A percentile compares a stretch with the other conserved stretches of the same genome.
These are phyloP conservation scores for Claviceps cyperi DNA, from an alignment of 2,329 filamentous ascomycete species.

Conservation along the genomic window DNA sequence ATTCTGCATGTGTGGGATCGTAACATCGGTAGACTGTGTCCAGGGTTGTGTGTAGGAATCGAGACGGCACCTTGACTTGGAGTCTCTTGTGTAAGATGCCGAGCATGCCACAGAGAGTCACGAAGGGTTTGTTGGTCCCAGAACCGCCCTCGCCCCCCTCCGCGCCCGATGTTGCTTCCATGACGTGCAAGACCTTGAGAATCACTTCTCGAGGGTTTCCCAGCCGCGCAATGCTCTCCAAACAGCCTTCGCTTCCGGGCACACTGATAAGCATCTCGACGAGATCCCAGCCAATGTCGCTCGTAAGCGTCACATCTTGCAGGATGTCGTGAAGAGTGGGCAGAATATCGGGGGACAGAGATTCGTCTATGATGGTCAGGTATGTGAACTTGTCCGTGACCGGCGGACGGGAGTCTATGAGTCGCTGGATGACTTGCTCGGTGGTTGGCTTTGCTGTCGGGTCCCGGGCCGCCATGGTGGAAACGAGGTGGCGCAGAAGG, in stretches of 20 bases:
- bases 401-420: constrained; percentile 34
- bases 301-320: constrained; percentile 52
- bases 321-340: constrained; percentile 54
- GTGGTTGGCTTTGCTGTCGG: constrained; percentile 17
- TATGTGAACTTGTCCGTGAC: constrained; percentile 58
- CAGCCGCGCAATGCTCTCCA: constrained; percentile 59
- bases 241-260: constrained; percentile 52
- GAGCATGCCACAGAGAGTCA: constrained; percentile 56
- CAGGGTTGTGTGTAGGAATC: constrained; percentile 65
- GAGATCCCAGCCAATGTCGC: constrained; percentile 73
- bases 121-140: constrained; percentile 38
- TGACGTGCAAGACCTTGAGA: constrained; percentile 61
- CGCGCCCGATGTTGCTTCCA: constrained; percentile 37
- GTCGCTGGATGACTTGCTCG: constrained; percentile 28
- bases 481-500: too few species aligned
- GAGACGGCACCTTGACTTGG: constrained; percentile 62
- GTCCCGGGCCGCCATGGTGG: constrained; percentile 2
- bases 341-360: constrained; percentile 51
- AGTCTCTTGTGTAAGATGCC: constrained; percentile 59
- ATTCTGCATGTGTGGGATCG: constrained; percentile 46
- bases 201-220: constrained; percentile 74
- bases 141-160: constrained; percentile 22
- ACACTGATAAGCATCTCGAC: constrained; percentile 59
- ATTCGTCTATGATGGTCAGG: constrained; percentile 63
- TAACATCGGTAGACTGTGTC: constrained; percentile 57